Base-by-base conservation (phyloP, 1,139 yeast genomes). In the Diutina sp. region DNA sequence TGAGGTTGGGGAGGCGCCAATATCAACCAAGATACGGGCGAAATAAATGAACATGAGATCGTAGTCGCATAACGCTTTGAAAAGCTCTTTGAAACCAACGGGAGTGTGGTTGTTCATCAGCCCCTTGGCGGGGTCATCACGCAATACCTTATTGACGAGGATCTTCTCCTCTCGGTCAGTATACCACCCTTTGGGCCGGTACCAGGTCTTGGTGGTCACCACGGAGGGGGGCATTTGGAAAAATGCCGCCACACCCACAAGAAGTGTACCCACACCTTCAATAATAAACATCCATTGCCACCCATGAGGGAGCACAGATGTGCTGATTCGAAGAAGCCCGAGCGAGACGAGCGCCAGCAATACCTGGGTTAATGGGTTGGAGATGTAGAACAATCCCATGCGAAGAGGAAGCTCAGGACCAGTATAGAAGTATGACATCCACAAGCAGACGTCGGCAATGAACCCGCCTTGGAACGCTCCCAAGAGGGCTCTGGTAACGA, bases 41-140 rank as follows among this genome's bases (percentile, higher is more conserved):
- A 75, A 57, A 61, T 82, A 84, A 30, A 84, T 67, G 9, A 88
- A 88, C 81, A 83, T 77, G 65, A 72, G 70, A 64, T 84, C 83
- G 61, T 74, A 80, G 65, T 85, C 89, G 9, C 63, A 56, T 11
- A 82, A 58, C 5, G 83, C 69, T 51, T 66, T 66, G 63, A 70
- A 63, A 9, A 52, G 35, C 16, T 28, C 41, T 41, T 44, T 41
- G 25, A 29, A 46, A 6, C 74, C 66, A 12, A 84, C 69, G 1
- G 82, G 81, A 62, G 83, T 82, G 64, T 87, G 73, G 64, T 84
- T 84, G 64, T 83, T 74, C 87, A 83, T 82, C 60, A 82, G 85
- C 18, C 88, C 87, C 67, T 84, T 84, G 0, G 79, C 69, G 6
- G 90, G 89, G 63, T 85, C 90, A 65, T 84, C 88, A 62, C 89